Conservation (phyloP, 257 asterid genomes). For the Capsicum pubescens region DNA sequence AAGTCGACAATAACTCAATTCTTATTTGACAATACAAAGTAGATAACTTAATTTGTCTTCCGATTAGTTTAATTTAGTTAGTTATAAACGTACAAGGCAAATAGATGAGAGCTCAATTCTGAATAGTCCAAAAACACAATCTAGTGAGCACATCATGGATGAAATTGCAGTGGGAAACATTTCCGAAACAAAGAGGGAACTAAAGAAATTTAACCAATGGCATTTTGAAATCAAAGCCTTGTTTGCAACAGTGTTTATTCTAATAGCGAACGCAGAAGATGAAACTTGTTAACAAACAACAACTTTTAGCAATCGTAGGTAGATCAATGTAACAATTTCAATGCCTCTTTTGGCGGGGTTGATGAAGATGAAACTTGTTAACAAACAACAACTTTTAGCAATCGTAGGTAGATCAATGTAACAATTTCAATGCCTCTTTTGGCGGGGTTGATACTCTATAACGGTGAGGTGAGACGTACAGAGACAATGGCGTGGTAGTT, state of each 20-base stretch:
- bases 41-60: too few relatives aligned
- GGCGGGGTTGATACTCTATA: not conserved
- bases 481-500: not conserved
- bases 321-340: not conserved
- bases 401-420: not conserved
- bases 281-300: not conserved
- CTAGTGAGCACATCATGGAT: too few relatives aligned
- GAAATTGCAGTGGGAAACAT: too few relatives aligned
- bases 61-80: too few relatives aligned
- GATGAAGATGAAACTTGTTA: not conserved
- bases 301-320: not conserved
- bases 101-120: too few relatives aligned
- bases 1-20: too few relatives aligned
- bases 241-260: not conserved
- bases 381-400: not conserved
- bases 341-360: not conserved
- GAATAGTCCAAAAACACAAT: too few relatives aligned
- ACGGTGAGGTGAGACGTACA: conserved; percentile 13
- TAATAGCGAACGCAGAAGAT: not conserved
- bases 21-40: too few relatives aligned
- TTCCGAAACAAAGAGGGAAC: not conserved
- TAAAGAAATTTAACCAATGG: not conserved
- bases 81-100: too few relatives aligned
- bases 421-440: not conserved
- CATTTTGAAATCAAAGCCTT: not conserved